A percentile compares a stretch with the other conserved stretches of the same genome.
Conservation (phyloP, 257 asterid species). For the Jacaranda mimosifolia region DNA sequence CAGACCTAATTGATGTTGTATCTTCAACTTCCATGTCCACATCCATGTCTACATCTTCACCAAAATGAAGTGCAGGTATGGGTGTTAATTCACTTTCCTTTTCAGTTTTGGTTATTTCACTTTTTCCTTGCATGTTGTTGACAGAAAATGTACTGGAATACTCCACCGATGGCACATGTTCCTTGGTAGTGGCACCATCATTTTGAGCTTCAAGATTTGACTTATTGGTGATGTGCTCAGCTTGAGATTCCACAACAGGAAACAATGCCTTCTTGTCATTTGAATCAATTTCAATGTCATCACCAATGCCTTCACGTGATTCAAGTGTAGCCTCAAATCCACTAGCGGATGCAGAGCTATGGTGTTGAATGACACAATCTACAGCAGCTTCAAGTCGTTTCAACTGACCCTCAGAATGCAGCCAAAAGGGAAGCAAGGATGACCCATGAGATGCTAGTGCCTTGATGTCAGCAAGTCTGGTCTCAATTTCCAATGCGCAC, state of each 20-base stretch:
- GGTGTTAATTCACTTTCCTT: conserved; percentile 46
- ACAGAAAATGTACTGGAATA: conserved; percentile 35
- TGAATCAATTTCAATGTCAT: conserved; percentile 42
- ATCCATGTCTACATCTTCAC: conserved; percentile 92
- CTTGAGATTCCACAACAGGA: conserved; percentile 39
- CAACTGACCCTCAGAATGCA: conserved; percentile 70
- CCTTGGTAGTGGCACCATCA: conserved; percentile 40
- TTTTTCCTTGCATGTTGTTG: conserved; percentile 39
- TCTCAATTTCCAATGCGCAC: conserved; percentile 70
- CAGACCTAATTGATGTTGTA: conserved; percentile 47
- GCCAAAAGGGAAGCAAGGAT: conserved; percentile 82
- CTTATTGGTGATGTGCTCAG: conserved; percentile 38
- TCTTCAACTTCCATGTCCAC: conserved; percentile 99
- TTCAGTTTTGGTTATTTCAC: conserved; percentile 45
- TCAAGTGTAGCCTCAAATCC: conserved; percentile 50
- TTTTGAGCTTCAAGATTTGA: conserved; percentile 42
- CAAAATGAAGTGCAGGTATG: conserved; percentile 45
- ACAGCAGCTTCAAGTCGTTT: conserved; percentile 65
- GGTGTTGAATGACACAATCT: conserved; percentile 40
- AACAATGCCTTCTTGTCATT: conserved; percentile 39
- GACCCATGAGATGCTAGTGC: conserved; percentile 73
- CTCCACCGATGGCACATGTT: conserved; percentile 33
- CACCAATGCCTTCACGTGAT: conserved; percentile 39
- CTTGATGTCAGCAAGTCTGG: conserved; percentile 76
- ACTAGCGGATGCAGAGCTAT: conserved; percentile 41